Evolutionary conservation across 305 asterid genomes (phyloP), one percentile per base, ranked within the genome.

Genomic region (Rubia balearica): DNA sequence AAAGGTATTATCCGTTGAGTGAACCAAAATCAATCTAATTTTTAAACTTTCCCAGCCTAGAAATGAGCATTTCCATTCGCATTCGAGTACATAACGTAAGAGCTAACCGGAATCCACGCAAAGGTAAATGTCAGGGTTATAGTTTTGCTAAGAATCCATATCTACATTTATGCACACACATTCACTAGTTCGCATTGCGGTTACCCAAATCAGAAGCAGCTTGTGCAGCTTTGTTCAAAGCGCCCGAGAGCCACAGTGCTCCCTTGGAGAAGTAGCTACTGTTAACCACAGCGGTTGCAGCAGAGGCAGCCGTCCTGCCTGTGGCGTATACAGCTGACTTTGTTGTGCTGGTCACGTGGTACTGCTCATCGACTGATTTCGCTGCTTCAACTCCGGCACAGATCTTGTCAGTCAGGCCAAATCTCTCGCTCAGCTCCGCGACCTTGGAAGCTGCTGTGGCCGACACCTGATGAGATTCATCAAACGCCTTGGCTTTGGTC

Each of bases 361-460:
- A 93, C 76, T 76, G 84, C 74, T 85, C 84, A 60, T 93, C 86
- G 42, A 89, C 81, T 0, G 80, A 81, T 69, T 84, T 85, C 3
- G 84, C 97, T 2, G 84, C 90, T 80, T 87, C 98, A 5, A 89
- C 87, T 75, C 96, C 94, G 1, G 95, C 96, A 64, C 77, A 83
- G 61, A 93, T 59, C 83, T 93, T 90, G 45, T 89, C 87, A 0
- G 97, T 84, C 49, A 93, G 81, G 65, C 98, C 98, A 6, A 84
- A 75, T 78, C 85, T 88, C 64, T 85, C 95, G 27, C 96, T 86
- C 75, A 93, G 60, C 73, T 89, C 97, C 19, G 97, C 90, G 45
- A 90, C 96, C 79, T 86, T 87, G 81, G 96, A 90, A 17, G 81
- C 87, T 70, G 98, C 97, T 67, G 91, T 87, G 38, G 98, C 96